Percentiles rank a stretch among this genome's conserved stretches.
phyloP scores from a whole-genome alignment of 805 yeast species.

The Peterozyma xylosa region DNA sequence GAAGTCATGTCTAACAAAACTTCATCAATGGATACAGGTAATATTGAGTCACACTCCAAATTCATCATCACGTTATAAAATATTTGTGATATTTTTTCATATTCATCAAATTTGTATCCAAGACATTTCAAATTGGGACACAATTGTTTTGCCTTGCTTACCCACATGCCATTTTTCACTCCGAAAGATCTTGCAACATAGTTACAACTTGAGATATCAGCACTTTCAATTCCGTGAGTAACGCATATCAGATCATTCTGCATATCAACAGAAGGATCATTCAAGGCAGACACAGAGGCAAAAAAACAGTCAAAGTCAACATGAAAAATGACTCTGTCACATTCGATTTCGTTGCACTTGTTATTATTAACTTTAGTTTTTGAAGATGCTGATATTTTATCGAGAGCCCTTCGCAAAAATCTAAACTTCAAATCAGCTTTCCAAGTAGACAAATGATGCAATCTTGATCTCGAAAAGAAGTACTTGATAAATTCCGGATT shows the following conservation, averaged over 20 bases:
- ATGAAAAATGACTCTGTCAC: constrained; percentile 46
- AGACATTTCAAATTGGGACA: constrained; percentile 59
- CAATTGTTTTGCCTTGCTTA: constrained; percentile 48
- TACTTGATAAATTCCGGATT: constrained; percentile 68
- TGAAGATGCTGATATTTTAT: constrained; percentile 6
- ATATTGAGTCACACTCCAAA: constrained; percentile 39
- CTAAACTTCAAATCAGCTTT: constrained; percentile 63
- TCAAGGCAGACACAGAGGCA: constrained; percentile 72
- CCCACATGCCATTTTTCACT: constrained; percentile 88
- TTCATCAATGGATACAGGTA: constrained; percentile 90
- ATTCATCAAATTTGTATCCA: constrained; percentile 68
- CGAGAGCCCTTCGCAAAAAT: constrained; percentile 43
- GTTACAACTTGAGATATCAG: constrained; percentile 91
- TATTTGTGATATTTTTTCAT: constrained; percentile 54
- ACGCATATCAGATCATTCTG: constrained; percentile 49
- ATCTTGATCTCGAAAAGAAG: constrained; percentile 74
- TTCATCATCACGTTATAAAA: constrained; percentile 56
- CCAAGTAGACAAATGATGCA: constrained; percentile 87
- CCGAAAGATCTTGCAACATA: constrained; percentile 80
- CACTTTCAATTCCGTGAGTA: constrained; percentile 43
- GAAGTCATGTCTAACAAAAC: constrained; percentile 63
- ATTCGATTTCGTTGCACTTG: too few species aligned
- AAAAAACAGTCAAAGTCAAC: constrained; percentile 93
- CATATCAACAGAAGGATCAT: constrained; percentile 42
- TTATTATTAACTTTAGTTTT: constrained; percentile 6